Conservation (phyloP, 2,329 filamentous ascomycete genomes). For the Triangularia setosa region DNA sequence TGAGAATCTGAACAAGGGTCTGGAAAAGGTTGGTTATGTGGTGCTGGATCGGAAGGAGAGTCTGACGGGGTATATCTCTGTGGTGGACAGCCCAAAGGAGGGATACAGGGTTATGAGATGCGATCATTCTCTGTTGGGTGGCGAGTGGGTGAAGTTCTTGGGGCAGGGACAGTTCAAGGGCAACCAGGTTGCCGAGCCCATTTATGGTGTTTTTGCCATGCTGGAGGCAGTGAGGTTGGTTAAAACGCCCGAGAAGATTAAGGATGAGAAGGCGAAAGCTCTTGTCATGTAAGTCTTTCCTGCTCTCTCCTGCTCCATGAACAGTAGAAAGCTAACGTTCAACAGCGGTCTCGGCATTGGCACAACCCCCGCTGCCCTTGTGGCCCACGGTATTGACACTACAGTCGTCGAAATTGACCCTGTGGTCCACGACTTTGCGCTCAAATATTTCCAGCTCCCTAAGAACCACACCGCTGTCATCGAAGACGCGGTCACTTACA, state of each 20-base stretch:
- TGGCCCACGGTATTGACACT: conserved; percentile 83
- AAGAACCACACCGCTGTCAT: conserved; percentile 75
- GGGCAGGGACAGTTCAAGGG: conserved; percentile 50
- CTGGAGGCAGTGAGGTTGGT: conserved; percentile 86
- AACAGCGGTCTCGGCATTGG: conserved; percentile 82
- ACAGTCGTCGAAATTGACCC: conserved; percentile 95
- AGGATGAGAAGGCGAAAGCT: conserved; percentile 68
- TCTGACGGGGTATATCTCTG: conserved; percentile 85
- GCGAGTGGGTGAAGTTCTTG: conserved; percentile 69
- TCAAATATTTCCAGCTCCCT: conserved; percentile 76
- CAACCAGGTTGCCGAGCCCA: conserved; percentile 68
- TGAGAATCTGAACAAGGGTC: conserved; percentile 59
- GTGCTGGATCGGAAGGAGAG: conserved; percentile 82
- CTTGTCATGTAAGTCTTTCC: conserved; percentile 70
- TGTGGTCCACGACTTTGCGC: conserved; percentile 77
- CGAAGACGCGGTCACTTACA: conserved; percentile 74
- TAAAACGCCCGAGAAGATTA: conserved; percentile 49
- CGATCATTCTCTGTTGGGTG: conserved; percentile 90
- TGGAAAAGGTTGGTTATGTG: conserved; percentile 64
- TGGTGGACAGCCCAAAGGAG: conserved; percentile 69
- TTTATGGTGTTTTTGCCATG: conserved; percentile 95
- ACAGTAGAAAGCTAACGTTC: conserved; percentile 24
- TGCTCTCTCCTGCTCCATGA: neutral
- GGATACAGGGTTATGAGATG: conserved; percentile 82
- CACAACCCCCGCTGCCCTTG: conserved; percentile 81